phyloP scores from a whole-genome alignment of 2,329 filamentous ascomycete species.

The Zymoseptoria crescenta region DNA sequence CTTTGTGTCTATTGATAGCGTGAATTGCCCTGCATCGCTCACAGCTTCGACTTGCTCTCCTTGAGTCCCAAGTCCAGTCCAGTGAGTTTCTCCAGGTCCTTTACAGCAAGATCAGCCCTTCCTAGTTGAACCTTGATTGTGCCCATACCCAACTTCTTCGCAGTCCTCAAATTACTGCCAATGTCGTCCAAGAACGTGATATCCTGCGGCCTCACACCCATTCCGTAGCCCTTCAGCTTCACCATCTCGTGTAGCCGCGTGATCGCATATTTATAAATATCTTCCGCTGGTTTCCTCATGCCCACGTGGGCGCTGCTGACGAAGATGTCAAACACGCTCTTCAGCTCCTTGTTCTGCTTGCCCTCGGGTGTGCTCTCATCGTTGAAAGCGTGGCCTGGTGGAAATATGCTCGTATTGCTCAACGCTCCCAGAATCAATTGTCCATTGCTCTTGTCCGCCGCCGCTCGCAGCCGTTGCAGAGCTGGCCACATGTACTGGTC shows the following conservation, averaged over 20 bases:
- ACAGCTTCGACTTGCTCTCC: slow-evolving; percentile 15
- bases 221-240: slow-evolving; percentile 46
- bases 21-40: not conserved
- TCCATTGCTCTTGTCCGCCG: slow-evolving; percentile 23
- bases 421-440: slow-evolving; percentile 70
- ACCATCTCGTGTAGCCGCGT: slow-evolving; percentile 57
- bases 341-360: slow-evolving; percentile 44
- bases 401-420: slow-evolving; percentile 86
- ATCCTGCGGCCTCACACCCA: slow-evolving; percentile 53
- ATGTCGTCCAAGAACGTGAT: slow-evolving; percentile 90
- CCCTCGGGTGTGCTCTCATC: slow-evolving; percentile 36
- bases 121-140: slow-evolving; percentile 83
- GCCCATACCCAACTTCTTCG: slow-evolving; percentile 62
- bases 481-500: slow-evolving; percentile 89
- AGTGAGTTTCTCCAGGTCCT: slow-evolving; percentile 66
- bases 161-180: slow-evolving; percentile 82
- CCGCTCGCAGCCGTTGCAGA: slow-evolving; percentile 54
- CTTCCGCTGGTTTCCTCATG: slow-evolving; percentile 75
- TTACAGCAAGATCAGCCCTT: slow-evolving; percentile 70
- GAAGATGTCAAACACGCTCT: slow-evolving; percentile 73
- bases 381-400: slow-evolving; percentile 61
- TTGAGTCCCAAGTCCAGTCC: slow-evolving; percentile 55
- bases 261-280: slow-evolving; percentile 71
- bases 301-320: slow-evolving; percentile 80
- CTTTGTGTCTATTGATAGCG: not conserved